A percentile compares a stretch with the other conserved stretches of the same genome.
phyloP scores from a whole-genome alignment of 257 asterid genomes.

The Solanum appendiculatum region DNA sequence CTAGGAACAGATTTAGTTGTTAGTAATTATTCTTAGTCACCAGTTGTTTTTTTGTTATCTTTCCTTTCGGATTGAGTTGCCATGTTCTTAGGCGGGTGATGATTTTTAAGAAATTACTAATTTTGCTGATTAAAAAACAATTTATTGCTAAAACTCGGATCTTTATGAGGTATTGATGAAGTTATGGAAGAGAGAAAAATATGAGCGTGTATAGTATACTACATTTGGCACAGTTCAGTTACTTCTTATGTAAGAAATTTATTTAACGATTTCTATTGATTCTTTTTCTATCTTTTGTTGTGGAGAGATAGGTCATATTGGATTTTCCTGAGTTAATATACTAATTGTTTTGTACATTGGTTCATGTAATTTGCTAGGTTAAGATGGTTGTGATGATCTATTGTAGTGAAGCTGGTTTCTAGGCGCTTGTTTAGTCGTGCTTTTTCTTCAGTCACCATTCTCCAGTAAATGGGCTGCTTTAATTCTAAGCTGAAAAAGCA shows the following conservation, averaged over 20 bases:
- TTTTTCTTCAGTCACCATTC: constrained; percentile 12
- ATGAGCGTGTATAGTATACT: neutral
- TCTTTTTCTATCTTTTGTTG: neutral
- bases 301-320: neutral
- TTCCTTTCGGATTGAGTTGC: neutral
- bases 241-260: neutral
- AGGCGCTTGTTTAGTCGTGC: constrained; percentile 28
- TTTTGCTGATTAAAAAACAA: neutral
- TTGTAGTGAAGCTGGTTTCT: constrained; percentile 52
- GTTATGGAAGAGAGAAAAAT: neutral
- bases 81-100: neutral
- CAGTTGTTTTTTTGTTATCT: neutral
- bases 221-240: neutral
- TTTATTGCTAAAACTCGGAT: neutral
- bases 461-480: constrained; percentile 84
- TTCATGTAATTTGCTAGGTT: constrained; percentile 39
- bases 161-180: neutral
- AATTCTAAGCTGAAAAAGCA: constrained; percentile 67
- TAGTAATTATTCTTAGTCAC: neutral
- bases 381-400: constrained; percentile 57
- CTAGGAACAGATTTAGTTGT: neutral
- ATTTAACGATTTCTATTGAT: neutral
- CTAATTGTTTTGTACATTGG: constrained; percentile 8
- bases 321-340: neutral
- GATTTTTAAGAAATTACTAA: neutral